Base-by-base conservation (phyloP, 768 basidiomycete genomes). In the Suillus variegatus region DNA sequence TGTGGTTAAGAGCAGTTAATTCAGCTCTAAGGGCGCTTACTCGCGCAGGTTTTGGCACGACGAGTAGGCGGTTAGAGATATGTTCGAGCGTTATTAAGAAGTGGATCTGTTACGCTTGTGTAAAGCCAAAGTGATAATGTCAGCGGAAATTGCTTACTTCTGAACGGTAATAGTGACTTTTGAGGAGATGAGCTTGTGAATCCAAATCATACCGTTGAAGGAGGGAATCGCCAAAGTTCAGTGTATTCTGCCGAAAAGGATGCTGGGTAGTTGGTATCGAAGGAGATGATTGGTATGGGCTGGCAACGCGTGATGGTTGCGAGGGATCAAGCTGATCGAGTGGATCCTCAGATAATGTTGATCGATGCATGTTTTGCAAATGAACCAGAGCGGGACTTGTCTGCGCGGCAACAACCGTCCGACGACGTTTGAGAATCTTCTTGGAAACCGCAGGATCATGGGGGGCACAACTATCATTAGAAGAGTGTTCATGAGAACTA, bases 11-110 rank as follows among this genome's bases (percentile, higher is more conserved):
- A 20, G 91, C 90, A 6, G 97, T 99, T 70, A 99, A 78, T 75
- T 99, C 97, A 40, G 97, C 97, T 73, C 97, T 83, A 54, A 99
- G 80, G n/a, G 97, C 96, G 75, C 95, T 97, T 49, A 99, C 91
- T 46, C 97, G 88, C 14, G 97, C 97, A 54, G 92, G 95, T 72
- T 91, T 91, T 16, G 97, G 97, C 0, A 99, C 89, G 35, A 97
- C 89, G 58, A 99, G 79, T 44, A 99, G 84, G 60, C 93, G 86
- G 73, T 97, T 97, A 69, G 90, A 94, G 70, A 99, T 96, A 73
- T 89, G 92, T 76, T 99, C 97, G 57, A 99, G 84, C 20, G 88
- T 85, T 57, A 95, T 85, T 61, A 98, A 76, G 77, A 98, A 97
- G 80, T 91, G 87, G 58, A 96, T 85, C 90, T 96, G 71, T 63